phyloP scores from a whole-genome alignment of 306 rosid species.

The Acacia melanoxylon region DNA sequence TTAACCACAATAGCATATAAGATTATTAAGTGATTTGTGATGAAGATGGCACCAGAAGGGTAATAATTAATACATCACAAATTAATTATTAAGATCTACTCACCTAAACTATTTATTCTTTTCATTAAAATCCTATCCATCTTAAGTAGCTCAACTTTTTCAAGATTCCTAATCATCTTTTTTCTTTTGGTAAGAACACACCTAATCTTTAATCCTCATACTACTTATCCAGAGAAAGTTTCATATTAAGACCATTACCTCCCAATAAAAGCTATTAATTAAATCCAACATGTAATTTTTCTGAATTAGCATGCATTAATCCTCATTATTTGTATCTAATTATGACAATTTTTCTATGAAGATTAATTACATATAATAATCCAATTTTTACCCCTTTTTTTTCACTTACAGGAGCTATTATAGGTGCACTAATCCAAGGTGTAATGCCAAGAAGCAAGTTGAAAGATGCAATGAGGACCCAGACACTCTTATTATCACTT shows the following conservation, averaged over 20 bases:
- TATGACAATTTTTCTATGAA: neutral
- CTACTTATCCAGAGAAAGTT: slow-evolving; percentile 8
- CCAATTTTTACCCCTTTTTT: neutral
- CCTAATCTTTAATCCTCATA: slow-evolving; percentile 14
- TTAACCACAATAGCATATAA: neutral
- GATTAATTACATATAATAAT: neutral
- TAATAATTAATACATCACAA: slow-evolving; percentile 15
- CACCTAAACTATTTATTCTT: slow-evolving; percentile 39
- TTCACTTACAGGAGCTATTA: slow-evolving; percentile 70
- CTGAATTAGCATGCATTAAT: neutral
- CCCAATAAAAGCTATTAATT: neutral
- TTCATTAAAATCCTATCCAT: slow-evolving; percentile 27
- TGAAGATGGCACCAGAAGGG: slow-evolving; percentile 25
- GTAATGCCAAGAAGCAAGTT: slow-evolving; percentile 92
- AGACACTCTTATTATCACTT: slow-evolving; percentile 79
- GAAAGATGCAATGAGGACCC: slow-evolving; percentile 81
- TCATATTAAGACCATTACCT: neutral
- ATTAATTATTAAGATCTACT: slow-evolving; percentile 15
- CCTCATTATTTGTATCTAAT: neutral
- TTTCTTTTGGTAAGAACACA: neutral
- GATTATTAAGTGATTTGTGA: slow-evolving; percentile 20
- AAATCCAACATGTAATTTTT: neutral
- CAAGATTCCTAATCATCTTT: neutral
- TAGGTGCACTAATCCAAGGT: slow-evolving; percentile 89
- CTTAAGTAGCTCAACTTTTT: slow-evolving; percentile 13